phyloP scores from a whole-genome alignment of 2,329 filamentous ascomycete species.

The Myriosclerotinia scirpicola region DNA sequence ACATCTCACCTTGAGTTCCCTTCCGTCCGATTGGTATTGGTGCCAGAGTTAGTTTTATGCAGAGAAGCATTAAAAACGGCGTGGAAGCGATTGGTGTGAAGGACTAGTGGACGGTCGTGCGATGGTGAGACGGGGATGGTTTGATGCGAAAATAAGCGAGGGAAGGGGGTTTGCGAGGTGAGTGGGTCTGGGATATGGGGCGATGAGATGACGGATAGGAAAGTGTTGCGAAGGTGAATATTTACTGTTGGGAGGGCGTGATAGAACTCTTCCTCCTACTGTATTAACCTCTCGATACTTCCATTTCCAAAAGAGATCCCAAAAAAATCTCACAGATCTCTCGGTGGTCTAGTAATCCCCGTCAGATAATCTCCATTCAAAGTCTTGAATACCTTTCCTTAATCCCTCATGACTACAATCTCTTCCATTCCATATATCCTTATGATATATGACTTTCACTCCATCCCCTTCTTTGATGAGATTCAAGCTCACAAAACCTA shows the following conservation, averaged over 20 bases:
- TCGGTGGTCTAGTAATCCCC: not conserved
- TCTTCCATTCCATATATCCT: constrained; percentile 52
- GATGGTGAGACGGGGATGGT: not conserved
- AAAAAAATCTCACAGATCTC: not conserved
- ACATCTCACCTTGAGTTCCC: not conserved
- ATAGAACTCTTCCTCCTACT: too few relatives aligned
- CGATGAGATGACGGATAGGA: not conserved
- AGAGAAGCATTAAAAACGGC: not conserved
- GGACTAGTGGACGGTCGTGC: not conserved
- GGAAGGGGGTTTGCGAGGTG: not conserved
- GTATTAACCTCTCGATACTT: not conserved
- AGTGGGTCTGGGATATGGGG: not conserved
- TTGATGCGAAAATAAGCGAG: not conserved
- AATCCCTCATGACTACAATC: constrained; percentile 49
- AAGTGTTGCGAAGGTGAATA: too few relatives aligned
- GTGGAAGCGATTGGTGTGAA: not conserved
- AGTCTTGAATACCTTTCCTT: constrained; percentile 49
- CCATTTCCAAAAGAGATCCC: not conserved
- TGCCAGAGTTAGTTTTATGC: not conserved
- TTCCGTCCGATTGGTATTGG: not conserved
- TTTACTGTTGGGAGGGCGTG: too few relatives aligned
- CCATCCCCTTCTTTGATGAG: constrained; percentile 42
- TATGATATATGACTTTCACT: constrained; percentile 48
- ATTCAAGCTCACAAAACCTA: constrained; percentile 43
- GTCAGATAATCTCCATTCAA: constrained; percentile 48